Evolutionary conservation across 192 early-diverging fungal species (phyloP).

Genomic region (Coemansia sp.): DNA sequence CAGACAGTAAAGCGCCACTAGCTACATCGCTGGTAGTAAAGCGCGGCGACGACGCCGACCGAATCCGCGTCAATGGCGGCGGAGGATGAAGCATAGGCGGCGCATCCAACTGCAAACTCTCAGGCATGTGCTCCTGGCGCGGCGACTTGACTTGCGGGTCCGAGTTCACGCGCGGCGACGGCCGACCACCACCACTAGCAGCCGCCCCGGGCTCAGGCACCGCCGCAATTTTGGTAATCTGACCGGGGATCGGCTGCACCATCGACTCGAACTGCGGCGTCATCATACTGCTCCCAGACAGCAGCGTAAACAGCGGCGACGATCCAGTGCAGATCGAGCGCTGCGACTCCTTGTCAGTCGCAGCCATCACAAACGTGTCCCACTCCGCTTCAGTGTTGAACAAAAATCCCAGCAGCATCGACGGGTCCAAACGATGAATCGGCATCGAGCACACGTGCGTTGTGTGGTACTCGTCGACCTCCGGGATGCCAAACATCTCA

Average conservation of each 20-base stretch:
- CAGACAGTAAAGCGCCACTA: background rate
- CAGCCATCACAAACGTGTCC: constrained; percentile 48
- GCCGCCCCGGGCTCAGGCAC: background rate
- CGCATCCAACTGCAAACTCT: constrained; percentile 1
- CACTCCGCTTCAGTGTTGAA: constrained; percentile 49
- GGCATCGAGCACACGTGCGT: constrained; percentile 47
- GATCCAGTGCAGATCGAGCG: constrained; percentile 50
- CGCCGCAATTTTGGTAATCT: constrained; percentile 13
- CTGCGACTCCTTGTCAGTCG: constrained; percentile 49
- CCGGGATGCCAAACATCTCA: constrained; percentile 35
- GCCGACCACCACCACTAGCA: constrained; percentile 18
- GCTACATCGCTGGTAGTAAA: constrained; percentile 25
- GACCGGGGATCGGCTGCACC: constrained; percentile 25
- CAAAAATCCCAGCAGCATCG: constrained; percentile 52
- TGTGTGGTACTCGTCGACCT: constrained; percentile 46
- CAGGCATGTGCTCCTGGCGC: constrained; percentile 18
- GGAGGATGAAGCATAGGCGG: constrained; percentile 1
- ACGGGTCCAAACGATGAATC: constrained; percentile 48
- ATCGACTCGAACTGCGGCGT: constrained; percentile 40
- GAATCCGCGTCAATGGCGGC: constrained; percentile 21
- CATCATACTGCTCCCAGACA: constrained; percentile 51
- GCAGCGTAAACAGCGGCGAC: constrained; percentile 48
- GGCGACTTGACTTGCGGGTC: constrained; percentile 39
- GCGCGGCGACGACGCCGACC: constrained; percentile 47
- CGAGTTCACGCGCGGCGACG: constrained; percentile 46